Evolutionary conservation across 225 moss, liverwort and hornwort species (phyloP).

Genomic region (Polytrichum formosum): DNA sequence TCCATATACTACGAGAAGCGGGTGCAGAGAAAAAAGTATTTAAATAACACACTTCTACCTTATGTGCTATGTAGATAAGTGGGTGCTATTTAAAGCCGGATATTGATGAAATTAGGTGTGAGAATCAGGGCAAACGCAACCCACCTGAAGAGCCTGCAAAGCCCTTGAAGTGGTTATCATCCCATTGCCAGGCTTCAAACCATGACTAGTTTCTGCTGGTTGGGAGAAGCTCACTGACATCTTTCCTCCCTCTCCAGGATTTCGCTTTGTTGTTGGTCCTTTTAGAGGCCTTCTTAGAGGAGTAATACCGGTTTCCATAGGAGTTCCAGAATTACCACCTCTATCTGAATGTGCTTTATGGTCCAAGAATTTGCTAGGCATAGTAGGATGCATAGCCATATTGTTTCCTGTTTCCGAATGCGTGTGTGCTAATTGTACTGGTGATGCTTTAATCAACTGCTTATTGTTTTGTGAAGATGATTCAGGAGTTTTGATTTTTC

Average conservation of each 20-base stretch:
- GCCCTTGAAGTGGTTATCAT: conserved; percentile 19
- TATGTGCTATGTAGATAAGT: background rate
- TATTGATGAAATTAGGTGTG: no score
- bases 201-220: conserved; percentile 9
- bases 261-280: background rate
- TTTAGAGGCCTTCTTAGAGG: conserved; percentile 16
- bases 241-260: background rate
- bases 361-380: conserved; percentile 15
- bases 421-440: conserved; percentile 12
- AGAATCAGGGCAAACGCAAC: background rate
- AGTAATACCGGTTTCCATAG: conserved; percentile 17
- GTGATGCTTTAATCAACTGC: conserved; percentile 5
- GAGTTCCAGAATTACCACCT: background rate
- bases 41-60: no score
- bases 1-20: no score
- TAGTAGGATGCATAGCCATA: conserved; percentile 4
- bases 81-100: background rate
- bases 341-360: conserved; percentile 5
- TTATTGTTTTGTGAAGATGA: no score
- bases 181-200: conserved; percentile 8
- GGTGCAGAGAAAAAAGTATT: no score
- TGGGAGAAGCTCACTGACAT: background rate
- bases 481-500: no score
- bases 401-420: conserved; percentile 15
- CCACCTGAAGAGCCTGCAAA: conserved; percentile 45